phyloP scores from a whole-genome alignment of 352 stramenopile species.

The Pythium inflatum region DNA sequence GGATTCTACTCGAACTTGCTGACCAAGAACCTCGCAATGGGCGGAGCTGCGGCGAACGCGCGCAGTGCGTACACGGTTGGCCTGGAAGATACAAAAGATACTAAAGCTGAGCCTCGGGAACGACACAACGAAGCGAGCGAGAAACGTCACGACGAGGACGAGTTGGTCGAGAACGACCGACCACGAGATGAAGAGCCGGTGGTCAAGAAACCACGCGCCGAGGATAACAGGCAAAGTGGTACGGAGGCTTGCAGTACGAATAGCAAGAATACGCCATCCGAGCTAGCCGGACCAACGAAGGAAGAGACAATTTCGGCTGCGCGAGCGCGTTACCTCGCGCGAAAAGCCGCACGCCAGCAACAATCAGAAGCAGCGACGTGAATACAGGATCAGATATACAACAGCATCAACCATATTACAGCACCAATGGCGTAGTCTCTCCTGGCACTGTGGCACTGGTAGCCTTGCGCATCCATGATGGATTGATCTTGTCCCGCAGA shows the following conservation, averaged over 20 bases:
- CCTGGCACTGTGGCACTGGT: too few relatives aligned
- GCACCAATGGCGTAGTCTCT: too few relatives aligned
- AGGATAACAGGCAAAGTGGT: too few relatives aligned
- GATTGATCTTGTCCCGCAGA: too few relatives aligned
- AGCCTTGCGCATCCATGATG: too few relatives aligned
- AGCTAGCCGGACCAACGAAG: conserved; percentile 36
- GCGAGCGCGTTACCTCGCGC: conserved; percentile 81
- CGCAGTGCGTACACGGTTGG: conserved; percentile 85
- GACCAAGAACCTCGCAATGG: conserved; percentile 93
- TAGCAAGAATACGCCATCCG: not conserved
- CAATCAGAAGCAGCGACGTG: not conserved
- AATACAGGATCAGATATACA: not conserved
- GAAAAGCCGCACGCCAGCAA: conserved; percentile 65
- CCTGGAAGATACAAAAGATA: too few relatives aligned
- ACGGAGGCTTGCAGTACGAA: not conserved
- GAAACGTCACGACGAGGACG: too few relatives aligned
- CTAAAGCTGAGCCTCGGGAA: too few relatives aligned
- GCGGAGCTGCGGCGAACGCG: conserved; percentile 60
- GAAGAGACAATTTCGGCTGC: conserved; percentile 81
- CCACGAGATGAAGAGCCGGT: not conserved
- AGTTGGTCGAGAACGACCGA: not conserved
- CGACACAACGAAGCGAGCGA: too few relatives aligned
- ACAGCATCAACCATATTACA: too few relatives aligned
- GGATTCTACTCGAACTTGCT: conserved; percentile 91
- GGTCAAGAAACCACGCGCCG: not conserved